These are phyloP conservation scores for Blastosporella zonata DNA, from an alignment of 1,284 basidiomycete genomes.

Conservation along the genomic window DNA sequence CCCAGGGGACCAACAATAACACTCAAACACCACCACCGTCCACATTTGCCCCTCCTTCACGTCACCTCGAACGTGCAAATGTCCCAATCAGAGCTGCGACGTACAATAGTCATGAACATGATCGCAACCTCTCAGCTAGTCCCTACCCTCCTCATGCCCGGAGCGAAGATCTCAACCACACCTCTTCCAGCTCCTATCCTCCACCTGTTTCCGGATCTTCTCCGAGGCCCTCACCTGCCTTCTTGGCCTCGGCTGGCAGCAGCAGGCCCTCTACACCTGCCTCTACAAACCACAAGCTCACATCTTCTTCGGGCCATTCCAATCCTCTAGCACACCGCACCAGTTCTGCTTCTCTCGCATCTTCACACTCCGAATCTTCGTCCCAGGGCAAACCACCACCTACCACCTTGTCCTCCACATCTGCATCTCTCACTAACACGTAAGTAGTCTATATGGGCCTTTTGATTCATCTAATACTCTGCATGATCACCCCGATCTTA, in stretches of 20 bases:
- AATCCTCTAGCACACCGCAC: constrained; percentile 38
- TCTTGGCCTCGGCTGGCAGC: constrained; percentile 39
- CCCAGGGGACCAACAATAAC: constrained; percentile 16
- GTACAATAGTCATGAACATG: constrained; percentile 48
- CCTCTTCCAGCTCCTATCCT: constrained; percentile 25
- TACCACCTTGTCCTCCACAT: constrained; percentile 42
- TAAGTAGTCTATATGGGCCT: constrained; percentile 27
- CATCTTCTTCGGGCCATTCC: constrained; percentile 50
- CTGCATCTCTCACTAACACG: constrained; percentile 43
- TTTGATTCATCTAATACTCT: constrained; percentile 19
- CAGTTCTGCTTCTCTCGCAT: constrained; percentile 49
- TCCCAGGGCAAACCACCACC: constrained; percentile 45
- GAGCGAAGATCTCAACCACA: constrained; percentile 73
- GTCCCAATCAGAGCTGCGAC: constrained; percentile 63
- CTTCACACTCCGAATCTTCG: constrained; percentile 46
- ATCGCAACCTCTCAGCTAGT: constrained; percentile 44
- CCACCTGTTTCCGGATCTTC: constrained; percentile 29
- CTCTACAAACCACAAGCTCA: constrained; percentile 42
- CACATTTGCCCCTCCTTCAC: constrained; percentile 32
- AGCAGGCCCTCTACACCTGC: constrained; percentile 54
- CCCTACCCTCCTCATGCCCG: constrained; percentile 44
- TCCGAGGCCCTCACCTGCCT: constrained; percentile 48
- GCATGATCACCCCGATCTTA: constrained; percentile 26
- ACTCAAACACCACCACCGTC: constrained; percentile 31
- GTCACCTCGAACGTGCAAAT: constrained; percentile 47